phyloP scores from a whole-genome alignment of 495 filamentous ascomycete genomes.

The Penicillium manginii region DNA sequence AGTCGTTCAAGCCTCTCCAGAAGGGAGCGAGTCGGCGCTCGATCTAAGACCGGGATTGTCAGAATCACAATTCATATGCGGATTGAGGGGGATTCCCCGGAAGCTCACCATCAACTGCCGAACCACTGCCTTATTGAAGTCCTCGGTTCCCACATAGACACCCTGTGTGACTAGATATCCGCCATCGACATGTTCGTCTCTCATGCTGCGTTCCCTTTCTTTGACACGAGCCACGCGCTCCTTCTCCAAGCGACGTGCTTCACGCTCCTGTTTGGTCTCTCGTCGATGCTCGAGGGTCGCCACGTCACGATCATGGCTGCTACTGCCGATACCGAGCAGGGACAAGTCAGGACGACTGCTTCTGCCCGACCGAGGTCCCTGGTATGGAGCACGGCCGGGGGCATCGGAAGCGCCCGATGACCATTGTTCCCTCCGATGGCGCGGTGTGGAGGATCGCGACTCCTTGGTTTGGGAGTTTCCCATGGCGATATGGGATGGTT shows the following conservation, averaged over 20 bases:
- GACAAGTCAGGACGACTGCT: constrained; percentile 60
- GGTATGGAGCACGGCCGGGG: constrained; percentile 41
- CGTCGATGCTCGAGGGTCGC: constrained; percentile 58
- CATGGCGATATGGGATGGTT: constrained; percentile 41
- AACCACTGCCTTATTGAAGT: constrained; percentile 89
- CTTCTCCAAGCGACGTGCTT: constrained; percentile 81
- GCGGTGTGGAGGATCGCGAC: constrained; percentile 44
- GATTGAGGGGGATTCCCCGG: neutral
- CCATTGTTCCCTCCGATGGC: constrained; percentile 41
- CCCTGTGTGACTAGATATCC: constrained; percentile 94
- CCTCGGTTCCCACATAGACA: constrained; percentile 87
- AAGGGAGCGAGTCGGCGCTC: constrained; percentile 92
- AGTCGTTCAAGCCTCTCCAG: constrained; percentile 91
- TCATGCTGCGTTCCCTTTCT: constrained; percentile 90
- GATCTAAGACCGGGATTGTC: constrained; percentile 58
- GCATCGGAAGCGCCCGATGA: constrained; percentile 39
- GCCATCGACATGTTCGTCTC: constrained; percentile 91
- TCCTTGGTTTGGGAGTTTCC: constrained; percentile 67
- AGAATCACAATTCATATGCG: neutral
- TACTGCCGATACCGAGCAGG: constrained; percentile 55
- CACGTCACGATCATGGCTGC: constrained; percentile 46
- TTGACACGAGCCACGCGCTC: constrained; percentile 73
- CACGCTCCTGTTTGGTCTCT: constrained; percentile 90
- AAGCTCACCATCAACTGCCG: constrained; percentile 84
- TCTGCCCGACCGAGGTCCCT: constrained; percentile 49